A percentile compares a stretch with the other conserved stretches of the same genome.
These are phyloP conservation scores for Hamamelis virginiana DNA, from an alignment of 164 flowering plant species.

Conservation along the genomic window DNA sequence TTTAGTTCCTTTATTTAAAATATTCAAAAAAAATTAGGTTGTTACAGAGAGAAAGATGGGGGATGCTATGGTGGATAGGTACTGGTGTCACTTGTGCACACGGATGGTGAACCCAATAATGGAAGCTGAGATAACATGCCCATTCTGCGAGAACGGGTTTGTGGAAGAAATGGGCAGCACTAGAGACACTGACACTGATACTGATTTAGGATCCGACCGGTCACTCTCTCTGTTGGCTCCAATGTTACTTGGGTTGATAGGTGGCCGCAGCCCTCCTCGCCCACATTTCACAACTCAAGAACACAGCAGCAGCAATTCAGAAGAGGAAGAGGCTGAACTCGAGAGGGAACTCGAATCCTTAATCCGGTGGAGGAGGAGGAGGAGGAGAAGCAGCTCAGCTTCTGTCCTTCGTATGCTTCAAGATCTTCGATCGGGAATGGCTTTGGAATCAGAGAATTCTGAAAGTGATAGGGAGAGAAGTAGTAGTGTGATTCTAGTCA, in stretches of 20 bases:
- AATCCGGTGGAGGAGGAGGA: constrained; percentile 38
- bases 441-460: constrained; percentile 26
- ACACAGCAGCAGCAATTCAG: background rate
- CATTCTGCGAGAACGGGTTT: constrained; percentile 67
- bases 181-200: background rate
- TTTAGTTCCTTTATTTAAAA: too few relatives aligned
- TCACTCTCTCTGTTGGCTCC: constrained; percentile 61
- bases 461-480: constrained; percentile 32
- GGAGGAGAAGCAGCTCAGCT: constrained; percentile 48
- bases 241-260: constrained; percentile 58
- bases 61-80: constrained; percentile 48
- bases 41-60: constrained; percentile 37
- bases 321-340: constrained; percentile 26
- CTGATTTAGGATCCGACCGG: constrained; percentile 36
- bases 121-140: constrained; percentile 77
- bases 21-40: too few relatives aligned
- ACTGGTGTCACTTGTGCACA: constrained; percentile 79
- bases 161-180: constrained; percentile 53
- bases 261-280: constrained; percentile 18
- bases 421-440: constrained; percentile 28
- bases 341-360: constrained; percentile 32
- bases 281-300: constrained; percentile 23
- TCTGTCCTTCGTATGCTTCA: constrained; percentile 47
- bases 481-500: constrained; percentile 47
- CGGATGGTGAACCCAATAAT: constrained; percentile 60